phyloP scores from a whole-genome alignment of 768 basidiomycete genomes.

The Piloderma croceum region DNA sequence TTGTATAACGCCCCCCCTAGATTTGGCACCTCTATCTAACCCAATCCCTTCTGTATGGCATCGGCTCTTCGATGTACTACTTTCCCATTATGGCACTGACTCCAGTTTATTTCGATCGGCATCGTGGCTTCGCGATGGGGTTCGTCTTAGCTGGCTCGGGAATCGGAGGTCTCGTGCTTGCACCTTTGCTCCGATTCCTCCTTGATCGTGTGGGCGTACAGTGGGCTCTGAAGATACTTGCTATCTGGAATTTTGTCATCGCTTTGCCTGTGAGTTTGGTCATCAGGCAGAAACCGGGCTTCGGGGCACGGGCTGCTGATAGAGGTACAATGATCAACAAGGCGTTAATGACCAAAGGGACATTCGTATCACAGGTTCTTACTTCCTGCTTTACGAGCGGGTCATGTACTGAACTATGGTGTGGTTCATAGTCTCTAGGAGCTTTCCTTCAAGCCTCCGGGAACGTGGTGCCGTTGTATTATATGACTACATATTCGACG shows the following conservation, averaged over 20 bases:
- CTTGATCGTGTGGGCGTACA: constrained; percentile 30
- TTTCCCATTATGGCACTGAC: constrained; percentile 39
- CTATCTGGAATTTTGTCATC: constrained; percentile 34
- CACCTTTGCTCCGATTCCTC: constrained; percentile 32
- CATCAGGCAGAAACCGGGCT: constrained; percentile 21
- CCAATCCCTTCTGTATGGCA: constrained; percentile 36
- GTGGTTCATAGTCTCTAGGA: constrained; percentile 28
- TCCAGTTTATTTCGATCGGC: constrained; percentile 38
- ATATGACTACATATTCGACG: constrained; percentile 37
- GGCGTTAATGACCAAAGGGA: constrained; percentile 33
- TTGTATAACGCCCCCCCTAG: constrained; percentile 13
- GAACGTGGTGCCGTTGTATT: constrained; percentile 40
- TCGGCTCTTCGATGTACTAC: constrained; percentile 40
- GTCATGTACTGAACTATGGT: not conserved
- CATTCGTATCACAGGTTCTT: constrained; percentile 37
- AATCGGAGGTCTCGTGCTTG: constrained; percentile 39
- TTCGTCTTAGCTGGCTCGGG: constrained; percentile 37
- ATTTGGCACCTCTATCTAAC: constrained; percentile 41
- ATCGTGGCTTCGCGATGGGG: constrained; percentile 42
- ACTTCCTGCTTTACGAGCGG: not conserved
- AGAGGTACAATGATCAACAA: constrained; percentile 28
- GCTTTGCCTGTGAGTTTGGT: constrained; percentile 34
- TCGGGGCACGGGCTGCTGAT: constrained; percentile 17
- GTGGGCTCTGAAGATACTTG: constrained; percentile 35
- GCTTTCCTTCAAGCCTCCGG: constrained; percentile 41